phyloP scores from a whole-genome alignment of 768 basidiomycete species.

The Pleurotus platypus region DNA sequence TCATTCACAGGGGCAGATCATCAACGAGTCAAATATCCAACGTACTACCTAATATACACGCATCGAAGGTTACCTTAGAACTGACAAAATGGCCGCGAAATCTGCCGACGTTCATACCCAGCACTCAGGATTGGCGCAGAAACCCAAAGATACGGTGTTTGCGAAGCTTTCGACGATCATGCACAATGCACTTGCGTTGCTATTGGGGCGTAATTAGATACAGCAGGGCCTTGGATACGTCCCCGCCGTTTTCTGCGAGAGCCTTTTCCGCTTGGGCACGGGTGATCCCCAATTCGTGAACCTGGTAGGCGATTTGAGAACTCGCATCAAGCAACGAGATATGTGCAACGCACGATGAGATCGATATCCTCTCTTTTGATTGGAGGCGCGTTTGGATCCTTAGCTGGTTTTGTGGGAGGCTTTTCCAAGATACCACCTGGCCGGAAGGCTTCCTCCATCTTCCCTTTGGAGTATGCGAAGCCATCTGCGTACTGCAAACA shows the following conservation, averaged over 20 bases:
- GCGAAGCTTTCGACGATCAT: too few species aligned
- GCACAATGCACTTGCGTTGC: too few species aligned
- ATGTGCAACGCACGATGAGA: constrained; percentile 44
- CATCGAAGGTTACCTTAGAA: too few species aligned
- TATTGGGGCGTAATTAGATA: constrained; percentile 28
- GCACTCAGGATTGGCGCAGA: too few species aligned
- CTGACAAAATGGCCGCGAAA: too few species aligned
- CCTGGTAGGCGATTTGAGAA: constrained; percentile 27
- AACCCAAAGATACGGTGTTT: too few species aligned
- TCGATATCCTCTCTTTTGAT: constrained; percentile 64
- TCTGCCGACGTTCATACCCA: too few species aligned
- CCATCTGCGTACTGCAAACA: constrained; percentile 56
- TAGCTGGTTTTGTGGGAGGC: constrained; percentile 42
- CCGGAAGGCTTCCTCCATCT: constrained; percentile 62
- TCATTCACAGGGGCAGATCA: too few species aligned
- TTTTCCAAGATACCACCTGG: constrained; percentile 56
- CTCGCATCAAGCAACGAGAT: background rate
- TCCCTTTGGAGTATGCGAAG: constrained; percentile 61
- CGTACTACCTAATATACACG: too few species aligned
- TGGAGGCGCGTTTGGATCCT: constrained; percentile 31
- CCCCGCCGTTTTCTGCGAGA: constrained; percentile 48
- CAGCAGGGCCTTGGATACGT: constrained; percentile 47
- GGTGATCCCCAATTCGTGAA: constrained; percentile 63
- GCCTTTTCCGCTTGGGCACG: constrained; percentile 56
- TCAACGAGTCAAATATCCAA: too few species aligned